These are phyloP conservation scores for Kodamaea sagamina DNA, from an alignment of 805 yeast species.

Conservation along the genomic window DNA sequence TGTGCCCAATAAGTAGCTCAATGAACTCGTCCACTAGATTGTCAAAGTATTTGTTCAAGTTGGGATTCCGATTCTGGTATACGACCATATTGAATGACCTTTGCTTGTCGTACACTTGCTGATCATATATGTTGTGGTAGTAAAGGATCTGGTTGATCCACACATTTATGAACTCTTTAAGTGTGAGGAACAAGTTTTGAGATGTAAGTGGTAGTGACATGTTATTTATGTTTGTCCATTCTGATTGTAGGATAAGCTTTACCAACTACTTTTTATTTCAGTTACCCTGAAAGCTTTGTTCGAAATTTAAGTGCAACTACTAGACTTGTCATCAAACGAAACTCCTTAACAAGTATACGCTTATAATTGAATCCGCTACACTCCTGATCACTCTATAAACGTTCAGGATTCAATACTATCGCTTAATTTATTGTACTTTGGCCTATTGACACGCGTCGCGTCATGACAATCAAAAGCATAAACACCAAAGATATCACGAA, in stretches of 20 bases:
- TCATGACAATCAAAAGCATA: conserved; percentile 11
- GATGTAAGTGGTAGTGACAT: conserved; percentile 22
- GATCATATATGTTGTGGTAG: conserved; percentile 54
- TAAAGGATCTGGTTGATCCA: conserved; percentile 58
- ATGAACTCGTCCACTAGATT: conserved; percentile 34
- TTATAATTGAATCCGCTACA: no score
- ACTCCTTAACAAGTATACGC: no score
- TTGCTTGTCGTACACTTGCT: conserved; percentile 45
- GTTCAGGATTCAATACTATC: no score
- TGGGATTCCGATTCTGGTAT: conserved; percentile 47
- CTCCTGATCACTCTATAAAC: no score
- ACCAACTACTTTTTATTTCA: no score
- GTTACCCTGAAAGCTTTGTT: no score
- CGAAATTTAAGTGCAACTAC: no score
- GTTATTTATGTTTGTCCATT: no score
- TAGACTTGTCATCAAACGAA: no score
- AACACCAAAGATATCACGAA: conserved; percentile 57
- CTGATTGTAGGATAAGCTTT: no score
- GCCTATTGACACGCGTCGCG: background rate
- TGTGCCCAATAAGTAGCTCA: conserved; percentile 9
- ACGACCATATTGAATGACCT: conserved; percentile 47
- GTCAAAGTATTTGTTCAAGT: conserved; percentile 46
- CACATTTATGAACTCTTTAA: conserved; percentile 52
- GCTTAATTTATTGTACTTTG: no score
- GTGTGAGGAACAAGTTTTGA: conserved; percentile 30